phyloP scores from a whole-genome alignment of 2,329 filamentous ascomycete species.

The Aureobasidium uvarum region DNA sequence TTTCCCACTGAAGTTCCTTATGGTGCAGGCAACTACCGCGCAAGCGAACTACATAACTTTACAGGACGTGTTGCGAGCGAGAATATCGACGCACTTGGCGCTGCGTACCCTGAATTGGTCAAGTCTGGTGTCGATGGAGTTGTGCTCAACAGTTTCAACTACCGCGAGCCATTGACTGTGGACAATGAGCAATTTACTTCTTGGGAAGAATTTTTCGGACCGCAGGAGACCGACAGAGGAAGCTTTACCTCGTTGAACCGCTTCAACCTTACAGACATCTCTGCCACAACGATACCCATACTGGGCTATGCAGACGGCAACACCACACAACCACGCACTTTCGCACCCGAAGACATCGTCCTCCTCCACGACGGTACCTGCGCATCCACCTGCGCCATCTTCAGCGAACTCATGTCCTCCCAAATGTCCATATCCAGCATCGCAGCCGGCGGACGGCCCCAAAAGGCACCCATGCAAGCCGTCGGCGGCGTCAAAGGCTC shows the following conservation, averaged over 20 bases:
- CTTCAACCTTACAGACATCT: constrained; percentile 36
- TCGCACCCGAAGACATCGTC: constrained; percentile 43
- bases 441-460: constrained; percentile 42
- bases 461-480: constrained; percentile 44
- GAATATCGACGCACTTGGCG: not conserved
- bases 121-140: not conserved
- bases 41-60: constrained; percentile 43
- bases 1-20: constrained; percentile 51
- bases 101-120: not conserved
- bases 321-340: constrained; percentile 37
- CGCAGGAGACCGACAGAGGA: constrained; percentile 31
- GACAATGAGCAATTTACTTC: constrained; percentile 36
- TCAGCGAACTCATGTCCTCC: constrained; percentile 44
- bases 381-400: constrained; percentile 46
- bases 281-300: not conserved
- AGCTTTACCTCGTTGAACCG: constrained; percentile 40
- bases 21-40: constrained; percentile 49
- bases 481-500: constrained; percentile 46
- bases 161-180: constrained; percentile 33
- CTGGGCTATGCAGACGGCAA: constrained; percentile 35
- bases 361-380: constrained; percentile 46
- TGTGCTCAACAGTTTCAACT: constrained; percentile 37
- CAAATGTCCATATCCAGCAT: constrained; percentile 43
- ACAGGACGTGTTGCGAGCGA: constrained; percentile 36
- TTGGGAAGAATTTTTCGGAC: constrained; percentile 42